Evolutionary conservation across 345 rosid genomes (phyloP).

Genomic region (Chamaenerion angustifolium): DNA sequence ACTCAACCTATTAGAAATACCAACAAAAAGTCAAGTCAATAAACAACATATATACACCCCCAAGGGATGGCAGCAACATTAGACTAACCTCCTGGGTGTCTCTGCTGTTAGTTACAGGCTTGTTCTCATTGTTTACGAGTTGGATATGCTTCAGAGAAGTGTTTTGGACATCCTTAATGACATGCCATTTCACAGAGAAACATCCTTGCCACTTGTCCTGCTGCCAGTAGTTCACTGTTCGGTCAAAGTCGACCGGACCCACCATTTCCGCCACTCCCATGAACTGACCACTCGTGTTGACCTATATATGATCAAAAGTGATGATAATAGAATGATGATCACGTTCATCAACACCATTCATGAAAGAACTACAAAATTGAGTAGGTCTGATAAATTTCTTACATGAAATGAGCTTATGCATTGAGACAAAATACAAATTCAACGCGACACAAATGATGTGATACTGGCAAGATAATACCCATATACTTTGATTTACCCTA

Average conservation of each 20-base stretch:
- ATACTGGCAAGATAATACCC: too few relatives aligned
- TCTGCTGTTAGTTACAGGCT: conserved; percentile 89
- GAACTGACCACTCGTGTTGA: conserved; percentile 87
- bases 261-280: conserved; percentile 91
- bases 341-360: too few relatives aligned
- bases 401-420: too few relatives aligned
- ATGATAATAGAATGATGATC: not conserved
- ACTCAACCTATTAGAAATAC: conserved; percentile 44
- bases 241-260: conserved; percentile 87
- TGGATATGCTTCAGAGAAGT: conserved; percentile 72
- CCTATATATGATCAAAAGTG: conserved; percentile 28
- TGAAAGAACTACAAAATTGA: too few relatives aligned
- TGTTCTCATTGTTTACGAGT: conserved; percentile 73
- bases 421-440: too few relatives aligned
- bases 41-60: not conserved
- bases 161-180: conserved; percentile 82
- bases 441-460: too few relatives aligned
- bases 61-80: not conserved
- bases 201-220: conserved; percentile 93
- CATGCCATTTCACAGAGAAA: conserved; percentile 87
- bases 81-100: conserved; percentile 74
- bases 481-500: too few relatives aligned
- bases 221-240: conserved; percentile 87
- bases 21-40: too few relatives aligned
- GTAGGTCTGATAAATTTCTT: too few relatives aligned